Conservation (phyloP, 1,284 basidiomycete species). For the Malassezia cuniculi region DNA sequence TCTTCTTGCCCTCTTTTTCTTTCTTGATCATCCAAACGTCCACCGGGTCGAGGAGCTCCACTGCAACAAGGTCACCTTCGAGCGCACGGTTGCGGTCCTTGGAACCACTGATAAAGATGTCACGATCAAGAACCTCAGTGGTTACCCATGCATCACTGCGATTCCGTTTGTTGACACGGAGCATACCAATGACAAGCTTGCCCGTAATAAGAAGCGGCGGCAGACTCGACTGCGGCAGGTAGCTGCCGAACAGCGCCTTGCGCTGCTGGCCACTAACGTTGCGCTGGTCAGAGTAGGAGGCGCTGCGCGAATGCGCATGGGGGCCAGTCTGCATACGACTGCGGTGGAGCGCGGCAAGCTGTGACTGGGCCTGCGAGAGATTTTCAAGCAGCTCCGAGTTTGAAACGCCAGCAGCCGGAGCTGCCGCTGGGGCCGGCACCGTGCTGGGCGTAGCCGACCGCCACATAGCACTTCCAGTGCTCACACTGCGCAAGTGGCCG, state of each 20-base stretch:
- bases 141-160: constrained; percentile 97
- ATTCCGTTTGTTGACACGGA: constrained; percentile 97
- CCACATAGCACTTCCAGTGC: constrained; percentile 10
- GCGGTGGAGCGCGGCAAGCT: constrained; percentile 87
- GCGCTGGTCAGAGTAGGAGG: constrained; percentile 59
- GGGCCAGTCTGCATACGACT: constrained; percentile 60
- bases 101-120: constrained; percentile 80
- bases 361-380: constrained; percentile 58
- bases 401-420: too few species aligned
- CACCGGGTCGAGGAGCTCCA: constrained; percentile 76
- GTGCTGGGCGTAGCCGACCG: background rate
- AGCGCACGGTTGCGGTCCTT: constrained; percentile 97
- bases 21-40: constrained; percentile 95
- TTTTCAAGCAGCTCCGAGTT: constrained; percentile 33
- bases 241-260: constrained; percentile 96
- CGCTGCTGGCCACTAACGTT: constrained; percentile 63
- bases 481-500: constrained; percentile 19
- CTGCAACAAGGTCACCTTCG: constrained; percentile 95
- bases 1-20: constrained; percentile 91
- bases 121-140: constrained; percentile 95
- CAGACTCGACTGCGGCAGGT: constrained; percentile 90
- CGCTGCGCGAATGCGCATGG: constrained; percentile 87
- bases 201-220: constrained; percentile 94
- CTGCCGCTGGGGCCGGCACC: background rate
- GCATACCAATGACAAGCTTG: constrained; percentile 90